Evolutionary conservation across 805 yeast species (phyloP).

Genomic region (Pichia eremophila): DNA sequence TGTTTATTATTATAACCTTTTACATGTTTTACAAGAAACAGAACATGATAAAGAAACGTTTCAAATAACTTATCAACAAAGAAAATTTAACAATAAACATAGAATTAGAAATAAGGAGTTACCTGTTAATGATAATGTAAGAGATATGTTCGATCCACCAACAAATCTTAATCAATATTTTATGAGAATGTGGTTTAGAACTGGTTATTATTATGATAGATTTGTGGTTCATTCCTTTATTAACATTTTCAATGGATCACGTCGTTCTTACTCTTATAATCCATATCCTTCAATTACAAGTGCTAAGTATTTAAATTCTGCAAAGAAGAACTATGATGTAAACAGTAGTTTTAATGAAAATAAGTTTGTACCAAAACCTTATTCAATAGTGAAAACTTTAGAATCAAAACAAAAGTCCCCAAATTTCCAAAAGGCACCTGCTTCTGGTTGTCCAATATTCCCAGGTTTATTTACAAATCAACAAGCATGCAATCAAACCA

Average conservation of each 20-base stretch:
- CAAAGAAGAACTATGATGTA: no score
- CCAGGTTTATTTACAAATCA: background rate
- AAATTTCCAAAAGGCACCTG: background rate
- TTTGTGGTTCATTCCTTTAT: slow-evolving; percentile 29
- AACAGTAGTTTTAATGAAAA: background rate
- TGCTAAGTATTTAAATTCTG: slow-evolving; percentile 17
- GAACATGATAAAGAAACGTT: slow-evolving; percentile 16
- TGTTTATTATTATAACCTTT: slow-evolving; percentile 16
- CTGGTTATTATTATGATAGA: slow-evolving; percentile 32
- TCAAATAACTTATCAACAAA: slow-evolving; percentile 14
- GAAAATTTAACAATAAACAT: slow-evolving; percentile 11
- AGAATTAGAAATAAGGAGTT: slow-evolving; percentile 13
- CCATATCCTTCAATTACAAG: slow-evolving; percentile 11
- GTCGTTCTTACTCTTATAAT: slow-evolving; percentile 1
- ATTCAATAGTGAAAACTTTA: slow-evolving; percentile 5
- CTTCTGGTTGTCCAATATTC: slow-evolving; percentile 5
- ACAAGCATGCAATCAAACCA: no score
- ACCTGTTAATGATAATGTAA: slow-evolving; percentile 14
- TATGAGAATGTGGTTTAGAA: slow-evolving; percentile 21
- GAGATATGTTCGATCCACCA: slow-evolving; percentile 20
- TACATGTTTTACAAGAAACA: slow-evolving; percentile 19
- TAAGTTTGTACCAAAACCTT: slow-evolving; percentile 10
- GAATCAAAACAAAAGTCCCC: background rate
- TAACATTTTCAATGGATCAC: slow-evolving; percentile 2
- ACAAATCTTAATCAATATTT: slow-evolving; percentile 10